phyloP scores from a whole-genome alignment of 2,329 filamentous ascomycete genomes.

The Epichloe elymi region DNA sequence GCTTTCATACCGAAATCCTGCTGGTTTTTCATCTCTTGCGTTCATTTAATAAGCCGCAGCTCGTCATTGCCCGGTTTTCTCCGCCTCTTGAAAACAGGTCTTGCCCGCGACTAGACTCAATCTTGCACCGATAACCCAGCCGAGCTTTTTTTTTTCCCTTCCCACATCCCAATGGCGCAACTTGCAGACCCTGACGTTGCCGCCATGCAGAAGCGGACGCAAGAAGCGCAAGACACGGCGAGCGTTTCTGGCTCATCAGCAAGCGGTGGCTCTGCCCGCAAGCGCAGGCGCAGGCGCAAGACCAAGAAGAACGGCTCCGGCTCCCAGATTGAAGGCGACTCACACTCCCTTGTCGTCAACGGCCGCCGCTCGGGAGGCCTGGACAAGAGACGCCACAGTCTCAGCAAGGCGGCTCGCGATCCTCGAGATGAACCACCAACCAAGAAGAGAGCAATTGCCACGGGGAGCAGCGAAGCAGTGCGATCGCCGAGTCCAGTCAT shows the following conservation, averaged over 20 bases:
- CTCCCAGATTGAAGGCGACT: slow-evolving; percentile 8
- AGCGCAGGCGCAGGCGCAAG: slow-evolving; percentile 16
- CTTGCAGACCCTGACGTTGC: slow-evolving; percentile 12
- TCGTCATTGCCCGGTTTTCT: neutral
- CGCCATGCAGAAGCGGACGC: slow-evolving; percentile 18
- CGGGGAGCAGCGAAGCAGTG: slow-evolving; percentile 6
- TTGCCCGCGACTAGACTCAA: neutral
- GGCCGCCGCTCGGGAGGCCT: slow-evolving; percentile 18
- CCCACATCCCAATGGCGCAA: slow-evolving; percentile 14
- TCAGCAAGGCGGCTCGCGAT: slow-evolving; percentile 49
- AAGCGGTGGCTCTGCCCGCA: slow-evolving; percentile 15
- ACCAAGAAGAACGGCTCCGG: slow-evolving; percentile 14
- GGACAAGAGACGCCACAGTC: slow-evolving; percentile 35
- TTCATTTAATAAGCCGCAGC: too few relatives aligned
- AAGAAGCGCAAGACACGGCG: slow-evolving; percentile 10
- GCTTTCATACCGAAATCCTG: too few relatives aligned
- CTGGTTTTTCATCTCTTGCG: too few relatives aligned
- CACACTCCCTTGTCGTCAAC: slow-evolving; percentile 13
- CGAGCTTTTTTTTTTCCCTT: neutral
- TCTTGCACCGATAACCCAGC: neutral
- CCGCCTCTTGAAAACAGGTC: neutral
- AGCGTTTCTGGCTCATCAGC: slow-evolving; percentile 18
- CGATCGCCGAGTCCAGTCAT: slow-evolving; percentile 40
- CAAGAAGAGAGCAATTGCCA: slow-evolving; percentile 21
- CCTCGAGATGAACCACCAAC: slow-evolving; percentile 38